Percentiles rank a stretch among this genome's conserved stretches.
These are phyloP conservation scores for Raffaelea deltoideospora DNA, from an alignment of 2,329 filamentous ascomycete genomes.

Conservation along the genomic window DNA sequence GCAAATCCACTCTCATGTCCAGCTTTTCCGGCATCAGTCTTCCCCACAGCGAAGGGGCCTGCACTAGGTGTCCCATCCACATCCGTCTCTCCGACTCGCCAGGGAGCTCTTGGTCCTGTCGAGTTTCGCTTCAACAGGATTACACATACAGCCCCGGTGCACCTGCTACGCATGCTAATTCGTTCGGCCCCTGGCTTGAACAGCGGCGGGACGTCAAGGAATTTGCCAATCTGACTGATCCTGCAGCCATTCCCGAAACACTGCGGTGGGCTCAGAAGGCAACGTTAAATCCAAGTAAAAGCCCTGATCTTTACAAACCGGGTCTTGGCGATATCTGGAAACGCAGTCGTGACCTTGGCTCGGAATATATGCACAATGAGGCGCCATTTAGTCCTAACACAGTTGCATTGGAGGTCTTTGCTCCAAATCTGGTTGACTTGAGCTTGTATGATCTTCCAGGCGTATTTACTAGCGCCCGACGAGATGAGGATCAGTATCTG, in stretches of 20 bases:
- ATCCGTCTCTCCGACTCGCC: constrained; percentile 51
- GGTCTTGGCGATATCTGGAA: constrained; percentile 12
- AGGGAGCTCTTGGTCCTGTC: constrained; percentile 49
- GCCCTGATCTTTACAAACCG: constrained; percentile 38
- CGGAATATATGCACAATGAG: constrained; percentile 26
- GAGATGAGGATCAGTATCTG: constrained; percentile 49
- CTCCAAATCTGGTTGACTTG: constrained; percentile 53
- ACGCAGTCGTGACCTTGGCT: constrained; percentile 3
- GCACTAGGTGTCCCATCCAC: constrained; percentile 67
- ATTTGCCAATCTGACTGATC: constrained; percentile 50
- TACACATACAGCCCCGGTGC: constrained; percentile 24
- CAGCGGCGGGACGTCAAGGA: constrained; percentile 30
- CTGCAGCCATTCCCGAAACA: constrained; percentile 47
- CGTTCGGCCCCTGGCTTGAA: constrained; percentile 52
- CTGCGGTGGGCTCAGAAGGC: constrained; percentile 66
- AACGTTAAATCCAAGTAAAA: constrained; percentile 50
- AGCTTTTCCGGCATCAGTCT: constrained; percentile 56
- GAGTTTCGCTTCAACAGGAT: constrained; percentile 48
- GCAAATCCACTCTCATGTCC: constrained; percentile 58
- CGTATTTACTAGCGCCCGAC: constrained; percentile 55
- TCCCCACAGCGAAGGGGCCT: constrained; percentile 55
- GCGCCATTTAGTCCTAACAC: constrained; percentile 73
- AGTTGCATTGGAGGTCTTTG: constrained; percentile 60
- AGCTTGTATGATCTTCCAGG: constrained; percentile 80
- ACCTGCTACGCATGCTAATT: constrained; percentile 29